Percentiles rank a stretch among this genome's conserved stretches.
Conservation (phyloP, 306 rosid genomes). For the Castanopsis chinensis region DNA sequence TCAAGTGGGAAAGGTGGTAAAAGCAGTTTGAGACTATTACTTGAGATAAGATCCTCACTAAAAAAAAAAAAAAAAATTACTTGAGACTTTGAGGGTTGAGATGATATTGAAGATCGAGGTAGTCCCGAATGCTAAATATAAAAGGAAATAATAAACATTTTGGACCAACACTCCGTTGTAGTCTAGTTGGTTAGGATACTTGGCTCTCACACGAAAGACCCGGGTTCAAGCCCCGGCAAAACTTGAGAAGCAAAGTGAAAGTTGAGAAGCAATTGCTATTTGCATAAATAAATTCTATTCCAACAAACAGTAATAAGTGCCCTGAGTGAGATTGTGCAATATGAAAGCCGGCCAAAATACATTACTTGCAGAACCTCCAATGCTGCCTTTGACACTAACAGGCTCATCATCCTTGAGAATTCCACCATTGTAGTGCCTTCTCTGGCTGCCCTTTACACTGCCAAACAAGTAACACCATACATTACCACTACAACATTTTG, state of each 20-base stretch:
- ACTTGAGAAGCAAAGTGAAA: neutral
- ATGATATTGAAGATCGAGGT: no score
- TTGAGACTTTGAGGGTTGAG: no score
- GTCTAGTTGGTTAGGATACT: slow-evolving; percentile 79
- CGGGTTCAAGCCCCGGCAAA: slow-evolving; percentile 79
- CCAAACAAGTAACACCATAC: neutral
- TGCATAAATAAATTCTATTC: slow-evolving; percentile 28
- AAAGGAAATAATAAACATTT: no score
- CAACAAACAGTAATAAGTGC: slow-evolving; percentile 63
- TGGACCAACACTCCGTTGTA: slow-evolving; percentile 32
- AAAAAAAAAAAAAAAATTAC: no score
- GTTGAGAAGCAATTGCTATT: neutral
- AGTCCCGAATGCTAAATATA: no score
- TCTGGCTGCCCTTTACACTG: slow-evolving; percentile 68
- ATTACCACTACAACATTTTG: neutral
- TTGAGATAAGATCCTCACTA: no score
- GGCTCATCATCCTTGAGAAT: slow-evolving; percentile 25
- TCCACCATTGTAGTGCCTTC: slow-evolving; percentile 72
- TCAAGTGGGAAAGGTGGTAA: no score
- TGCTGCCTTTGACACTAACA: neutral
- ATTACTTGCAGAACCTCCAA: neutral
- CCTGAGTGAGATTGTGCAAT: slow-evolving; percentile 48
- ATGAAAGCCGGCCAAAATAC: slow-evolving; percentile 39
- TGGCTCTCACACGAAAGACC: slow-evolving; percentile 85
- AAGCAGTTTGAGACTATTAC: no score